Evolutionary conservation across 2,329 filamentous ascomycete species (phyloP), one percentile per base, ranked within the genome.

Genomic region (Cercospora zeae-maydis): DNA sequence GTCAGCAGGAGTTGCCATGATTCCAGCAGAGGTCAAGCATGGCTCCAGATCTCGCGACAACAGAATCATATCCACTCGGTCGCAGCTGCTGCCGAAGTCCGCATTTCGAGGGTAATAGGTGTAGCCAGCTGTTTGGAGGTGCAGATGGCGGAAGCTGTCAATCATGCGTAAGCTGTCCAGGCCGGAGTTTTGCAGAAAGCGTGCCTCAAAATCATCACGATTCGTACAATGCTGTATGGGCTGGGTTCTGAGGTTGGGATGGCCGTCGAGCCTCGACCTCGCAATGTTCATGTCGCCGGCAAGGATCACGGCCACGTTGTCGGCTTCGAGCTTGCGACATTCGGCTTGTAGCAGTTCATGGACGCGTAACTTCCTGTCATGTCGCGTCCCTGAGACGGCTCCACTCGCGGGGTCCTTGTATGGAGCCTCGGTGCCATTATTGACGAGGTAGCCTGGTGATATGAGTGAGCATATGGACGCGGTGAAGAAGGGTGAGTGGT

Each of bases 251-350:
- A 85, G 71, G 21, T 76, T 78, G 0, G 83, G 83, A 66, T 77
- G 72, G 1, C 82, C 82, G 72, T 83, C 81, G 16, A 79, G 67
- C 2, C 57, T 55, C 11, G 72, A 66, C 19, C 75, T 75, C 4
- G 83, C 82, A 21, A 85, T 75, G 58, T 85, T 85, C 69, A 84
- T 75, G 64, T 85, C 82, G 0, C 83, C 82, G 0, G 80, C 79
- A 0, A 86, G 69, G 2, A 85, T 69, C 1, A 84, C 77, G 4
- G 73, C 45, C 63, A 77, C 81, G 0, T 80, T 79, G 6, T 75
- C 59, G 1, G 55, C 19, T 66, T 83, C 78, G 5, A 83, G 72
- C 2, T 57, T 53, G 7, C 77, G 70, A 21, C 77, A 79, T 64
- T 85, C 81, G 16, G 76, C 70, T 52, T 80, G 75, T 36, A 85